Evolutionary conservation across 139 green algal genomes (phyloP), one percentile per base, ranked within the genome.

Genomic region (Micromonas pusilla): DNA sequence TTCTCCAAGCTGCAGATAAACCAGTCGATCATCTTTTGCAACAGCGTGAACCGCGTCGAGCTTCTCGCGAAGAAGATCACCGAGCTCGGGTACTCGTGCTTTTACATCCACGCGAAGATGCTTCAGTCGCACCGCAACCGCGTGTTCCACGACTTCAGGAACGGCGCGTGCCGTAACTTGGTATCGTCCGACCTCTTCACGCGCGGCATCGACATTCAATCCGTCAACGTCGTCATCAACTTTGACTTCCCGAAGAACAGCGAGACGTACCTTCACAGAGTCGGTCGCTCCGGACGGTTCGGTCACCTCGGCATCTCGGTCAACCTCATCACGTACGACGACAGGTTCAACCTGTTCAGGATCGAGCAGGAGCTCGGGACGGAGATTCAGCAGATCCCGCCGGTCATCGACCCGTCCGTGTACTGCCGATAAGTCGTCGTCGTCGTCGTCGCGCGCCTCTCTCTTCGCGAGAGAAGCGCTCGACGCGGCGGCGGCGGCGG

Each of bases 61-160:
- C 87, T 98, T 76, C 89, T 99, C 70, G 95, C 96, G 54, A 98
- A 98, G 86, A 98, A 98, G 84, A 97, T 99, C 81, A 99, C 96
- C 0, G 96, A 99, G 90, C 92, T 99, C 57, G 96, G 96, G 52
- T 99, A 99, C 87, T 96, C 88, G 20, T 99, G 96, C 91, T 99
- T 97, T 88, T 99, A 99, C 90, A 99, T 99, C 84, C 96, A 99
- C 81, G 96, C 96, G 34, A 99, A 98, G 87, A 99, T 99, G 96
- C 85, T 97, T 66, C 94, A 98, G 88, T 91, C 82, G 73, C 94
- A 99, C 89, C 90, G 96, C 76, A 99, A 99, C 91, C 87, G 96
- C 70, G 96, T 99, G 30, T 99, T 99, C 87, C 96, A 99, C 82
- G 96, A 99, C 88, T 99, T 99, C 90, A 84, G 96, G 52, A 97